phyloP scores from a whole-genome alignment of 2,329 filamentous ascomycete species.

The Trichoderma sp. region DNA sequence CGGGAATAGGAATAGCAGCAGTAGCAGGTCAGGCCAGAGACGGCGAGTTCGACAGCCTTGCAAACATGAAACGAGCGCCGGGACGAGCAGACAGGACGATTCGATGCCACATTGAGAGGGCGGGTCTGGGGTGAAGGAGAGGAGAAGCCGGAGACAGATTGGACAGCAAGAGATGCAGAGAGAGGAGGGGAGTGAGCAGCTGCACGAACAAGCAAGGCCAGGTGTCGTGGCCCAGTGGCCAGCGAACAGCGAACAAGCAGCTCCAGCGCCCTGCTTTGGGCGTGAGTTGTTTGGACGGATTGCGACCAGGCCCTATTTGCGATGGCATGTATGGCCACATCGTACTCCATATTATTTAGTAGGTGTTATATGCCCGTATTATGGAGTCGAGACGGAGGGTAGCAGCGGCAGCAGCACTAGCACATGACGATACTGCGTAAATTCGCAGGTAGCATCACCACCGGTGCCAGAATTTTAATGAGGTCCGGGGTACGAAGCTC shows the following conservation, averaged over 20 bases:
- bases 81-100: slow-evolving; percentile 22
- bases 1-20: slow-evolving; percentile 21
- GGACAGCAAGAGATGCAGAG: not conserved
- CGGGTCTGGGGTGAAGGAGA: slow-evolving; percentile 16
- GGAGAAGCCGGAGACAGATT: slow-evolving; percentile 14
- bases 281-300: not conserved
- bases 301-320: not conserved
- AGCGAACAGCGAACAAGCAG: not conserved
- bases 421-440: not conserved
- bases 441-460: not conserved
- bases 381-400: not conserved
- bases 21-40: not conserved
- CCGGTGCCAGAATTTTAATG: not conserved
- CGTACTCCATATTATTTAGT: not conserved
- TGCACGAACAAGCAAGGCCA: slow-evolving; percentile 1
- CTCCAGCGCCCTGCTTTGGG: slow-evolving; percentile 15
- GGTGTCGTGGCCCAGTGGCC: slow-evolving; percentile 16
- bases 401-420: not conserved
- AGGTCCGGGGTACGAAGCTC: slow-evolving; percentile 1
- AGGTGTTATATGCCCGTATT: not conserved
- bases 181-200: slow-evolving; percentile 15
- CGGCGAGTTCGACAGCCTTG: slow-evolving; percentile 27
- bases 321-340: not conserved
- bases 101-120: slow-evolving; percentile 33
- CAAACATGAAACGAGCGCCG: slow-evolving; percentile 31